Base-by-base conservation (phyloP, 2,329 filamentous ascomycete species). In the Colletotrichum caudatum region DNA sequence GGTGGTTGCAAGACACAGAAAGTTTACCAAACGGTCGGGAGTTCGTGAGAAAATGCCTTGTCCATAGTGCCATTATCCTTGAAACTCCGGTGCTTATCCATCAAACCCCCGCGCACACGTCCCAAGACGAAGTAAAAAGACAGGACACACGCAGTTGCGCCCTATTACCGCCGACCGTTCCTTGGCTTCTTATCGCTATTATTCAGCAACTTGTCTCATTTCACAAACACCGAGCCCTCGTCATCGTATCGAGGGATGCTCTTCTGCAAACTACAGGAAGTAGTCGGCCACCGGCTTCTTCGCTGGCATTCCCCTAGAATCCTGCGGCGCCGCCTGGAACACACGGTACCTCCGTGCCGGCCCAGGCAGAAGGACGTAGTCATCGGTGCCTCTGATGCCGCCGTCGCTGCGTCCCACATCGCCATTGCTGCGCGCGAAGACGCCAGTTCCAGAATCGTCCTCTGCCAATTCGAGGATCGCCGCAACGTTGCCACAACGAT, bases 231-330 rank as follows among this genome's bases (percentile, higher is more conserved):
- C 35, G 23, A 44, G 41, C 26, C 26, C 26, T 51, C 39, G 26
- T 57, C 33, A 64, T 57, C 39, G n/a, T 77, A 73, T 73, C 78
- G 11, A n/a, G n/a, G 33, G 74, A 78, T 68, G 72, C 53, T 56
- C 64, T 65, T 50, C 61, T 57, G 7, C 53, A 14, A 6, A 51
- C 81, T 80, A 91, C 82, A 99, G 85, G 82, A 99, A 99, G 85
- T 98, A 99, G 83, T 98, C 95, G 18, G 94, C 94, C 64, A 97
- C 94, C 3, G 96, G 96, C 82, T 98, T 98, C 88, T 99, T 99
- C 3, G 96, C 96, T 71, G 96, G 96, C 96, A 99, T 99, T 5
- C 96, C 96, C 77, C 96, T 89, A 1, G 93, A 94, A 81, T 98
- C 96, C 83, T 99, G 96, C 64, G 96, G 95, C 65, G 96, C 96